Evolutionary conservation across 352 stramenopile genomes (phyloP).

Genomic region (Globisporangium ultimum): DNA sequence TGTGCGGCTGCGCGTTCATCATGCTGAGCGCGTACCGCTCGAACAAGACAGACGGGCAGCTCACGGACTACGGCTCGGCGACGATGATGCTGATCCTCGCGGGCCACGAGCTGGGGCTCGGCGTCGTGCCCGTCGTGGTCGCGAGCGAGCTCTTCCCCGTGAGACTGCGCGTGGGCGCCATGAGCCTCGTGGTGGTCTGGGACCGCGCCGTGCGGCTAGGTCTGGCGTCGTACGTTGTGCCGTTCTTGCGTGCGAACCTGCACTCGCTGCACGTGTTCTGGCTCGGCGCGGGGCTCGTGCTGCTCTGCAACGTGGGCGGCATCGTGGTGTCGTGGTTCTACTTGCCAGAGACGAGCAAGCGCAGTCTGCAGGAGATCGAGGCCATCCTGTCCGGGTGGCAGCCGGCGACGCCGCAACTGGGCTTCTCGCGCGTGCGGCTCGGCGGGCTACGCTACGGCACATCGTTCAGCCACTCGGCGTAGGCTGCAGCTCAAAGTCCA

Average conservation of each 20-base stretch:
- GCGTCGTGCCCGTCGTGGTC: conserved; percentile 51
- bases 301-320: conserved; percentile 42
- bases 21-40: conserved; percentile 40
- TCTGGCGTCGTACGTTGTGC: conserved; percentile 28
- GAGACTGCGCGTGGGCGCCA: conserved; percentile 51
- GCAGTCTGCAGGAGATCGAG: conserved; percentile 80
- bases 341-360: conserved; percentile 69
- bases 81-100: conserved; percentile 60
- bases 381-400: conserved; percentile 73
- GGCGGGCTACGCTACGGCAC: conserved; percentile 21
- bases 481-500: not conserved
- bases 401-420: conserved; percentile 53
- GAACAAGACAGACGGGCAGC: conserved; percentile 19
- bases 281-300: conserved; percentile 33
- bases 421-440: conserved; percentile 50
- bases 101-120: conserved; percentile 63
- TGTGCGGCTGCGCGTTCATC: conserved; percentile 41
- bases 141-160: conserved; percentile 73
- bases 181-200: conserved; percentile 68
- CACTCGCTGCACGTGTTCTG: conserved; percentile 33
- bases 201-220: conserved; percentile 42
- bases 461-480: conserved; percentile 12
- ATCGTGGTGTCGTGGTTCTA: conserved; percentile 59
- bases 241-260: conserved; percentile 29
- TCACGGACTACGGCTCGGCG: conserved; percentile 59